A percentile compares a stretch with the other conserved stretches of the same genome.
These are phyloP conservation scores for Escallonia herrerae DNA, from an alignment of 129 eudicot genomes.

Conservation along the genomic window DNA sequence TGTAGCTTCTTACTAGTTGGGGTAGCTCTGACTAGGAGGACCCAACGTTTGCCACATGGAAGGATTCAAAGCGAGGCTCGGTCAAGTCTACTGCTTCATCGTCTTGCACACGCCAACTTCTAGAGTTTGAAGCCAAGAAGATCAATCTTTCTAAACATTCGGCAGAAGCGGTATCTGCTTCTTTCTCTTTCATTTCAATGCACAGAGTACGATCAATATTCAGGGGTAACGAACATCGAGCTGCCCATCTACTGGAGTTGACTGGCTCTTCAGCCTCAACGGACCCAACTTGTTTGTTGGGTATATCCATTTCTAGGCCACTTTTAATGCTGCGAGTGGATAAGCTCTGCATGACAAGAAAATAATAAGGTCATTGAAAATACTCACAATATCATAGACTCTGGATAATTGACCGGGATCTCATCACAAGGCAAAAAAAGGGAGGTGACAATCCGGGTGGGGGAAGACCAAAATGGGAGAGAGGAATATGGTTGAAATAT, in stretches of 20 bases:
- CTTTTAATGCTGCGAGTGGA: slow-evolving; percentile 10
- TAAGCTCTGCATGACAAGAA: slow-evolving; percentile 21
- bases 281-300: slow-evolving; percentile 17
- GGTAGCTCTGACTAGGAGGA: slow-evolving; percentile 7
- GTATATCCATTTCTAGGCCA: background rate
- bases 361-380: background rate
- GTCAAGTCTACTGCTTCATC: slow-evolving; percentile 60
- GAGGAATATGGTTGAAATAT: too few species aligned
- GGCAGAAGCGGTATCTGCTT: slow-evolving; percentile 13
- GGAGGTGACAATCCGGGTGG: too few species aligned
- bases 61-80: slow-evolving; percentile 74
- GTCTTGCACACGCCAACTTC: slow-evolving; percentile 21
- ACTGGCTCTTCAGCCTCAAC: slow-evolving; percentile 42
- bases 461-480: too few species aligned
- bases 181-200: slow-evolving; percentile 15
- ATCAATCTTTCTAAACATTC: slow-evolving; percentile 25
- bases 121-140: slow-evolving; percentile 21
- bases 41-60: slow-evolving; percentile 40
- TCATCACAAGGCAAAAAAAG: too few species aligned
- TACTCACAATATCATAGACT: too few species aligned
- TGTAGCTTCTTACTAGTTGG: slow-evolving; percentile 7
- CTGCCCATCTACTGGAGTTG: slow-evolving; percentile 32
- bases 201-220: slow-evolving; percentile 17
- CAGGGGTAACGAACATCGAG: slow-evolving; percentile 27
- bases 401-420: too few species aligned